Evolutionary conservation across 352 stramenopile genomes (phyloP).

Genomic region (Phytopythium delawarense): DNA sequence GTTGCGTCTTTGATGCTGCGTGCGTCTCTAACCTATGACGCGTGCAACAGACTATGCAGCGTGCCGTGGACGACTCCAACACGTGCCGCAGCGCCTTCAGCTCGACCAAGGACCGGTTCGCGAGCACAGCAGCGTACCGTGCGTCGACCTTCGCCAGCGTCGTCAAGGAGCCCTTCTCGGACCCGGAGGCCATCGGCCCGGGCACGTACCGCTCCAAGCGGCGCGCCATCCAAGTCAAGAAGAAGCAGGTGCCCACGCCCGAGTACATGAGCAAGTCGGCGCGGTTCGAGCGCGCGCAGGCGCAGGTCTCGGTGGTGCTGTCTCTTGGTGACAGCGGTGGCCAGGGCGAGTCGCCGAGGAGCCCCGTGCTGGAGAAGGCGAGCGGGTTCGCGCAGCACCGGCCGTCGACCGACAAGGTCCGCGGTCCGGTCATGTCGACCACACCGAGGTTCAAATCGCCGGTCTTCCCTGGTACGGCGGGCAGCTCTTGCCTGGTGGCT

Average conservation of each 20-base stretch:
- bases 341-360: background rate
- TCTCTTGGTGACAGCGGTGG: constrained; percentile 7
- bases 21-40: background rate
- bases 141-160: constrained; percentile 65
- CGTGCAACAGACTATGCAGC: constrained; percentile 32
- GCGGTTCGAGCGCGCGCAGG: constrained; percentile 51
- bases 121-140: constrained; percentile 59
- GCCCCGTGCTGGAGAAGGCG: constrained; percentile 4
- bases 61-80: constrained; percentile 40
- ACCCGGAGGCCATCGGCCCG: constrained; percentile 49
- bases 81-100: constrained; percentile 50
- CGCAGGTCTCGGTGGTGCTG: constrained; percentile 45
- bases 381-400: constrained; percentile 3
- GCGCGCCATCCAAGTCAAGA: constrained; percentile 54
- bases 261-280: constrained; percentile 52
- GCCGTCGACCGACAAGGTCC: constrained; percentile 31
- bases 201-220: constrained; percentile 60
- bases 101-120: constrained; percentile 62
- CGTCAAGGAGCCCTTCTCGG: constrained; percentile 66
- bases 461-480: constrained; percentile 46
- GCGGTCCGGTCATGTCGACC: constrained; percentile 47
- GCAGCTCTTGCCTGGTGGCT: background rate
- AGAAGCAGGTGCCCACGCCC: constrained; percentile 49
- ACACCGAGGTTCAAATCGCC: constrained; percentile 68
- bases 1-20: background rate